Percentiles rank a stretch among this genome's conserved stretches.
phyloP scores from a whole-genome alignment of 2,329 filamentous ascomycete species.

The Pseudocercospora fuligena region DNA sequence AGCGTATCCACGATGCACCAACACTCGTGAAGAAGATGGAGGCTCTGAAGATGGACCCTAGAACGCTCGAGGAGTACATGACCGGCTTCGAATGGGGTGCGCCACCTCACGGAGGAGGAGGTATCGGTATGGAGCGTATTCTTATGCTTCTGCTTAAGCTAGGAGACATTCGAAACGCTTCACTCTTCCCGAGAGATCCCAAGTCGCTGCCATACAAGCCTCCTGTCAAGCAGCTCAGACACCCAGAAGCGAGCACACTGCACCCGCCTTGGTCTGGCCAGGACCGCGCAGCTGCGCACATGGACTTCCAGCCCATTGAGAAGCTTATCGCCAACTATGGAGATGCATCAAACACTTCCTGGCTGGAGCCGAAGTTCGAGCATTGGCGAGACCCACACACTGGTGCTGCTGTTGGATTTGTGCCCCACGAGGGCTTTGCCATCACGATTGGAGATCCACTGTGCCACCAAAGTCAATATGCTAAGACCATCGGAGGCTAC shows the following conservation, averaged over 20 bases:
- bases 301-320: slow-evolving; percentile 73
- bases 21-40: slow-evolving; percentile 80
- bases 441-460: slow-evolving; percentile 88
- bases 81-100: slow-evolving; percentile 86
- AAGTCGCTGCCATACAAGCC: slow-evolving; percentile 77
- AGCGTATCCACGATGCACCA: slow-evolving; percentile 83
- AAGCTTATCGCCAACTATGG: slow-evolving; percentile 95
- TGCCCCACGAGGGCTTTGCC: slow-evolving; percentile 75
- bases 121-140: slow-evolving; percentile 87
- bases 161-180: slow-evolving; percentile 86
- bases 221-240: slow-evolving; percentile 69
- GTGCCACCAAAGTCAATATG: slow-evolving; percentile 78
- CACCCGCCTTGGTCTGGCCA: slow-evolving; percentile 66
- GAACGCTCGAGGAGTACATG: slow-evolving; percentile 89
- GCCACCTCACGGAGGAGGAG: slow-evolving; percentile 86
- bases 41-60: slow-evolving; percentile 73
- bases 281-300: slow-evolving; percentile 53
- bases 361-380: slow-evolving; percentile 86
- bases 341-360: slow-evolving; percentile 91
- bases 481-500: slow-evolving; percentile 73
- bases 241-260: slow-evolving; percentile 85
- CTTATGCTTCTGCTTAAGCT: slow-evolving; percentile 84
- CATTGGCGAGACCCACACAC: slow-evolving; percentile 82
- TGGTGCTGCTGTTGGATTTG: slow-evolving; percentile 84
- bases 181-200: slow-evolving; percentile 85